These are phyloP conservation scores for Eimeria sp. DNA, from an alignment of 169 alveolate species.

Conservation along the genomic window DNA sequence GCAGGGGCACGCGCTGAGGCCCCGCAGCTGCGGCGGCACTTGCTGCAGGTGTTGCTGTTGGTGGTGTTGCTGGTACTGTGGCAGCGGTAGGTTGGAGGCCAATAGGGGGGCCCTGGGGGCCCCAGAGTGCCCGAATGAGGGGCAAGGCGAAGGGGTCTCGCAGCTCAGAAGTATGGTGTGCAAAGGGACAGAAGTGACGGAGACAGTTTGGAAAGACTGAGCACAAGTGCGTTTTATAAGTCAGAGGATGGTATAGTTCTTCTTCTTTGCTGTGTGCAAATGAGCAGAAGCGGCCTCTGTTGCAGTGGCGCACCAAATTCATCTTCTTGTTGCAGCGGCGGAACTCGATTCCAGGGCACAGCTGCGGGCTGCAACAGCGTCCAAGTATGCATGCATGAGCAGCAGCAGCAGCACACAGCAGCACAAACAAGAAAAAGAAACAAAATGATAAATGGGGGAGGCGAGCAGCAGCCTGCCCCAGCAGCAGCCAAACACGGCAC, in stretches of 20 bases:
- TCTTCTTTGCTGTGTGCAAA: slow-evolving; percentile 89
- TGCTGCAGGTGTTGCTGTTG: neutral
- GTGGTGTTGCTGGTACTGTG: slow-evolving; percentile 9
- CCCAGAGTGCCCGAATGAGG: slow-evolving; percentile 43
- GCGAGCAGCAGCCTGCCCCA: too few relatives aligned
- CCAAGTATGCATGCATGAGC: neutral
- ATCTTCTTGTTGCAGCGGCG: slow-evolving; percentile 85
- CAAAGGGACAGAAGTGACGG: slow-evolving; percentile 89
- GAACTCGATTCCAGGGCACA: slow-evolving; percentile 88
- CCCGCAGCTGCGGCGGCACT: neutral
- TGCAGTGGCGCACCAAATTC: slow-evolving; percentile 88
- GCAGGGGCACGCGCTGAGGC: slow-evolving; percentile 6
- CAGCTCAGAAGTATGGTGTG: slow-evolving; percentile 82
- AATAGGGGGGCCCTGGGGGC: neutral
- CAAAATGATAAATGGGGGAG: too few relatives aligned
- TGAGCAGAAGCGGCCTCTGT: slow-evolving; percentile 85
- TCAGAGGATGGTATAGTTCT: slow-evolving; percentile 88
- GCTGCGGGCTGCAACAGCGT: slow-evolving; percentile 83
- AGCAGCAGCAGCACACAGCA: neutral
- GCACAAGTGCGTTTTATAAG: slow-evolving; percentile 86
- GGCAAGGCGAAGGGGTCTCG: slow-evolving; percentile 74
- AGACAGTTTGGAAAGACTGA: slow-evolving; percentile 84
- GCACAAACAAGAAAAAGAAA: too few relatives aligned
- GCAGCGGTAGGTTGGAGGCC: slow-evolving; percentile 14
- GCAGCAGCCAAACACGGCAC: neutral